Conservation (phyloP, 1,284 basidiomycete species). For the Irpex sp. region DNA sequence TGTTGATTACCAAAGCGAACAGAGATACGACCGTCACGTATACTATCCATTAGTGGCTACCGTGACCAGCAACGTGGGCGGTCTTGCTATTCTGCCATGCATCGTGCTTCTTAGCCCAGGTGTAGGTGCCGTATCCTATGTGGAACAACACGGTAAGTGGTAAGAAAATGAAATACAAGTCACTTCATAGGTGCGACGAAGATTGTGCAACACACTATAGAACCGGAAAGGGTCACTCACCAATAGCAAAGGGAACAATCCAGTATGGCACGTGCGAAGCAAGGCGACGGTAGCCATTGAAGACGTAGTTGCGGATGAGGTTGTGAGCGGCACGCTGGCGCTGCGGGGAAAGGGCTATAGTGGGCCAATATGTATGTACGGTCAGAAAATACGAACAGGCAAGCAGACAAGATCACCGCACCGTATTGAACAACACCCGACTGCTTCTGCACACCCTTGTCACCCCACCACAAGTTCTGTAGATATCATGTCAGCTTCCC, state of each 20-base stretch:
- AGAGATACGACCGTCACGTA: neutral
- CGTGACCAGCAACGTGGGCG: slow-evolving; percentile 57
- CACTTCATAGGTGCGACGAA: no score
- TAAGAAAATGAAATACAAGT: neutral
- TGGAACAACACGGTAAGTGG: neutral
- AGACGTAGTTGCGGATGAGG: slow-evolving; percentile 73
- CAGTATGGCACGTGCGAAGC: slow-evolving; percentile 79
- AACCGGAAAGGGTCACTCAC: slow-evolving; percentile 44
- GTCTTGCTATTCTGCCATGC: slow-evolving; percentile 77
- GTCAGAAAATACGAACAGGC: neutral
- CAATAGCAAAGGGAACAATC: slow-evolving; percentile 71
- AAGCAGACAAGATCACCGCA: slow-evolving; percentile 39
- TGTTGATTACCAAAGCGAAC: neutral
- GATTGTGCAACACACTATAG: neutral
- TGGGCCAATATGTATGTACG: neutral
- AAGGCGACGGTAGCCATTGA: slow-evolving; percentile 85
- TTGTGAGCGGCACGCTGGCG: slow-evolving; percentile 73
- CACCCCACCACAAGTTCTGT: slow-evolving; percentile 93
- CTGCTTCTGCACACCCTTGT: slow-evolving; percentile 65
- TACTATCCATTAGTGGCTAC: slow-evolving; percentile 22
- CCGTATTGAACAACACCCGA: slow-evolving; percentile 82
- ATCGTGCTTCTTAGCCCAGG: slow-evolving; percentile 78
- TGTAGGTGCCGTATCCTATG: slow-evolving; percentile 78
- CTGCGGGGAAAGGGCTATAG: slow-evolving; percentile 76
- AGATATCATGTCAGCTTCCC: neutral